Evolutionary conservation across 805 yeast species (phyloP).

Genomic region (Teunomyces funiuensis): DNA sequence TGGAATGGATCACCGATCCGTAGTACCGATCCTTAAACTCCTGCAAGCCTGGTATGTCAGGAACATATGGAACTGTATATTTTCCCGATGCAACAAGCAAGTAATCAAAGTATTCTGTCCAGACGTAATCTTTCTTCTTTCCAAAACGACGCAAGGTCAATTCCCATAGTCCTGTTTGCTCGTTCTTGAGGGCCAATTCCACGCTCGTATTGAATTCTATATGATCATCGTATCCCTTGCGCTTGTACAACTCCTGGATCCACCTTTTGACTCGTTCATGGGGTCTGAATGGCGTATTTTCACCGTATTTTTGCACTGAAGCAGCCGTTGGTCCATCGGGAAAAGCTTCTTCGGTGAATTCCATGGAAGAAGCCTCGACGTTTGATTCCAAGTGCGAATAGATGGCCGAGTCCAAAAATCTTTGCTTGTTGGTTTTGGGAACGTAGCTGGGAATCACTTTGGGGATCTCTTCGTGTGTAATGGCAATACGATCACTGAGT

Average conservation of each 20-base stretch:
- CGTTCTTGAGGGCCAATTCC: conserved; percentile 24
- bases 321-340: conserved; percentile 14
- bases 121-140: conserved; percentile 15
- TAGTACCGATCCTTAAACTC: conserved; percentile 14
- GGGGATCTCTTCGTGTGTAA: conserved; percentile 14
- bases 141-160: conserved; percentile 15
- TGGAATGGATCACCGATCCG: conserved; percentile 18
- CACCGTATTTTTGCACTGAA: conserved; percentile 17
- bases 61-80: conserved; percentile 22
- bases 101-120: conserved; percentile 19
- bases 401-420: conserved; percentile 27
- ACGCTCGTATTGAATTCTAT: conserved; percentile 24
- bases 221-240: conserved; percentile 20
- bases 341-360: conserved; percentile 21
- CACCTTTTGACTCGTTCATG: conserved; percentile 17
- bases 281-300: conserved; percentile 21
- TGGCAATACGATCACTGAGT: conserved; percentile 12
- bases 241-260: conserved; percentile 20
- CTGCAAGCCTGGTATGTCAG: conserved; percentile 18
- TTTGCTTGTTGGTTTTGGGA: conserved; percentile 15
- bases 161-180: conserved; percentile 16
- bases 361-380: conserved; percentile 23
- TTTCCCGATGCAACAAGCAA: conserved; percentile 22
- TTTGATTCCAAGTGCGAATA: conserved; percentile 24
- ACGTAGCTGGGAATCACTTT: conserved; percentile 15